A percentile compares a stretch with the other conserved stretches of the same genome.
These are phyloP conservation scores for Albizia julibrissin DNA, from an alignment of 306 rosid genomes.

Conservation along the genomic window DNA sequence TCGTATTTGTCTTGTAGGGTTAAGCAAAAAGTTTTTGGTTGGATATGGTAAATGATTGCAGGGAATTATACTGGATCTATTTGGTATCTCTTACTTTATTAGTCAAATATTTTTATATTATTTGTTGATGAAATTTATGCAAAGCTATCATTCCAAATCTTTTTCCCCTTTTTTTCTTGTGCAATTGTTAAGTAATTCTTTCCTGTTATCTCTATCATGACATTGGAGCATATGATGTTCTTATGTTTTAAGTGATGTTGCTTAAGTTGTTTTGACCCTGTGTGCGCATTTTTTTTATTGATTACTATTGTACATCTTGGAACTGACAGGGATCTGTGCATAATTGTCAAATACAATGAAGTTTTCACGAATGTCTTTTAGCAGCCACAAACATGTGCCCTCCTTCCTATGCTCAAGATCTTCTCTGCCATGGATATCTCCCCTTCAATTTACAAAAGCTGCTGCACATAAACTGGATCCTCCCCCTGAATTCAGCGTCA, in stretches of 20 bases:
- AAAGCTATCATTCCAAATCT: background rate
- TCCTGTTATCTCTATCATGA: background rate
- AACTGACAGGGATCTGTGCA: slow-evolving; percentile 29
- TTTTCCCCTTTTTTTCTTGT: background rate
- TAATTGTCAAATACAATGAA: slow-evolving; percentile 44
- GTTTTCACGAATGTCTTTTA: slow-evolving; percentile 24
- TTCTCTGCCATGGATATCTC: slow-evolving; percentile 70
- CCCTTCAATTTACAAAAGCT: slow-evolving; percentile 53
- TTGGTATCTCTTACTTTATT: background rate
- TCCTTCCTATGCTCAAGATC: slow-evolving; percentile 36
- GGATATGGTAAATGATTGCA: background rate
- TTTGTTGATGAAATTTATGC: background rate
- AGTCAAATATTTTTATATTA: background rate
- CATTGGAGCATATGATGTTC: background rate
- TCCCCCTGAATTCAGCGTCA: slow-evolving; percentile 37
- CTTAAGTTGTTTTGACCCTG: background rate
- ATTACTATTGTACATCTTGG: background rate
- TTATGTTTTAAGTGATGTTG: background rate
- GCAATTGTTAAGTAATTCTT: background rate
- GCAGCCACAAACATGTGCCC: slow-evolving; percentile 32
- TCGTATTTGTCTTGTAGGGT: background rate
- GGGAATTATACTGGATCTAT: background rate
- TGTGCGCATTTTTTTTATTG: background rate
- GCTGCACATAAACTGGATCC: slow-evolving; percentile 47
- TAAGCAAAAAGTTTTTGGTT: background rate